Evolutionary conservation across 2,329 filamentous ascomycete species (phyloP).

Genomic region (Helicocarpus griseus): DNA sequence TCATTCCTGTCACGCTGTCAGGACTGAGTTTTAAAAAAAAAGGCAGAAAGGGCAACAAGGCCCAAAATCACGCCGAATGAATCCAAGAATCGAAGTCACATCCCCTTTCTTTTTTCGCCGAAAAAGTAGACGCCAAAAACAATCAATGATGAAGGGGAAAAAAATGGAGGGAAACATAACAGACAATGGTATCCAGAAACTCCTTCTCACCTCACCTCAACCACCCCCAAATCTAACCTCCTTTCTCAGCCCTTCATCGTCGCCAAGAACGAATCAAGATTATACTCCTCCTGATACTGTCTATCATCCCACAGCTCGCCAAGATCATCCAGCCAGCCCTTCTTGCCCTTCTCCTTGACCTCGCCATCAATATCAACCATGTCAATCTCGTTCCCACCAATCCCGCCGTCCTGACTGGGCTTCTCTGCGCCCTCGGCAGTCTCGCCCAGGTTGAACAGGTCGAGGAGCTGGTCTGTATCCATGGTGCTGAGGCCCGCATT

Average conservation of each 20-base stretch:
- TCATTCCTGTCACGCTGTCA: no score
- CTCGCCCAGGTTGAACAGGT: constrained; percentile 87
- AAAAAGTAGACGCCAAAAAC: no score
- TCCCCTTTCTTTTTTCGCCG: no score
- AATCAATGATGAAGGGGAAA: no score
- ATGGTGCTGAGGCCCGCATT: constrained; percentile 90
- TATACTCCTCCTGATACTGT: constrained; percentile 97
- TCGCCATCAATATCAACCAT: constrained; percentile 93
- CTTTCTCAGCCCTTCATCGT: constrained; percentile 58
- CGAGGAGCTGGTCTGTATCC: constrained; percentile 97
- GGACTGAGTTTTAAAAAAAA: no score
- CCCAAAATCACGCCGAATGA: no score
- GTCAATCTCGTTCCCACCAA: constrained; percentile 50
- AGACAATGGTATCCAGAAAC: no score
- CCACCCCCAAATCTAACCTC: not conserved
- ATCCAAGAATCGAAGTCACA: no score
- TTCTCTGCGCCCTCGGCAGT: constrained; percentile 47
- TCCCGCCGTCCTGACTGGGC: constrained; percentile 55
- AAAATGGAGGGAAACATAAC: no score
- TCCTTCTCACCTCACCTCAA: no score
- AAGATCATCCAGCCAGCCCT: constrained; percentile 88
- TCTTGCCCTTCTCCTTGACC: constrained; percentile 88
- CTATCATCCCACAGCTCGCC: constrained; percentile 95
- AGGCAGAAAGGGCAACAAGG: no score
- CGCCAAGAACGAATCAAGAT: constrained; percentile 88